Evolutionary conservation across 805 yeast species (phyloP), one percentile per base, ranked within the genome.

Genomic region (Cyberlindnera amylophila): DNA sequence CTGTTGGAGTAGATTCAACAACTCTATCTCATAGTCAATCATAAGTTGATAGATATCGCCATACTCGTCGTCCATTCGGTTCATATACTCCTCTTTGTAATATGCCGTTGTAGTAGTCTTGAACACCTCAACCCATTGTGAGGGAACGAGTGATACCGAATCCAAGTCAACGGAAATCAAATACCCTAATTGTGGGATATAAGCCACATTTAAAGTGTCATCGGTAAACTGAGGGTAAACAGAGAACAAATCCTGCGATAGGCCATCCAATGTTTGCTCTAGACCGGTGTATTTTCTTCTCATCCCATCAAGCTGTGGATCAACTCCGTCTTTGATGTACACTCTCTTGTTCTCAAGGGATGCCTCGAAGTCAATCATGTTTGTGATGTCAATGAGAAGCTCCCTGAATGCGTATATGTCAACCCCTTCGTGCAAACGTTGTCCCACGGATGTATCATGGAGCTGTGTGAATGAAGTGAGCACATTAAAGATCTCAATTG

Each of bases 171-270:
- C 37, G 0, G 67, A 59, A 0, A 69, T 53, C 32, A 72, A 47
- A 38, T 63, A 72, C 0, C 77, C 77, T 17, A 72, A 45, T 34
- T 72, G 75, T 3, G 77, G 77, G 19, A 71, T 65, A 47, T 71
- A 72, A 0, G 67, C 64, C 0, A 65, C 65, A 40, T 66, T 69
- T 1, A 65, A 28, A 2, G 50, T n/a, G 5, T 51, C 52, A 2
- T 47, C 43, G 2, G 43, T 37, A 7, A 40, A 42, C 15, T 33
- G 33, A 6, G 33, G 32, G 13, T 40, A 42, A 4, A 13, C 26
- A 2, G 32, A 29, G 2, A 53, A 21, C 2, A 59, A 27, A 5
- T 48, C 50, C 3, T 32, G 26, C 0, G 67, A 59, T 7, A 58
- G 51, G 1, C 53, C 44, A 3, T 54, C 44, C 7, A 72, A 47